Base-by-base conservation (phyloP, 2,329 filamentous ascomycete species). In the Trichoderma endophyticum region DNA sequence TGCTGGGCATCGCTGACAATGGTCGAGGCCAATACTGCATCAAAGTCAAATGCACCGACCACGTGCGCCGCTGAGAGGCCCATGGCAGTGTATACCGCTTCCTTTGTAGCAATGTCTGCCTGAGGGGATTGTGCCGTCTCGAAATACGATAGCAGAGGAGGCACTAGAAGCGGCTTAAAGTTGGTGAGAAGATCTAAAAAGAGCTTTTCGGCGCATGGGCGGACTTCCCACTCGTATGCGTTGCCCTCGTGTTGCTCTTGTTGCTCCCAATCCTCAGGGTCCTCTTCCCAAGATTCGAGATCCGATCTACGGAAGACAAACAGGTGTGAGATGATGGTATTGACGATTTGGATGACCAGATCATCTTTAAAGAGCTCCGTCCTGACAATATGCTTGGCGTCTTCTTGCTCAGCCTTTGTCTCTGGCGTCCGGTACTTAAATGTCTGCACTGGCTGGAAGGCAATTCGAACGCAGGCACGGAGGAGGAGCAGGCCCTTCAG, bases 251-350 rank as follows among this genome's bases (percentile, higher is more conserved):
- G 92, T 77, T 97, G 94, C 83, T 98, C 94, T 77, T 92, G 90
- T 75, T 93, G 91, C 80, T 98, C 95, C 95, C 96, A 99, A 69
- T 97, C 94, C 80, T 99, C 94, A 0, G 95, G 94, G 72, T 97
- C 94, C 78, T 97, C 92, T 79, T 97, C 92, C 96, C 96, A 99
- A 72, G 94, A 92, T 73, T 94, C 90, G 1, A 98, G 87, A 80
- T 99, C 96, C 66, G 90, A 90, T 72, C 92, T 89, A 39, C 94
- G 90, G 80, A 98, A 96, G 48, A 96, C 88, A 79, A 99, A 96
- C 75, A 97, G 93, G 76, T 92, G 91, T 1, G 92, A 94, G 66
- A 99, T 93, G 71, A 97, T 90, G 14, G 91, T 86, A 75, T 96
- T 93, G 79, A 96, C 93, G 75, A 97, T 91, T 75, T 95, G 90